Evolutionary conservation across 2,329 filamentous ascomycete genomes (phyloP).

Genomic region (Domatiomyces globalis): DNA sequence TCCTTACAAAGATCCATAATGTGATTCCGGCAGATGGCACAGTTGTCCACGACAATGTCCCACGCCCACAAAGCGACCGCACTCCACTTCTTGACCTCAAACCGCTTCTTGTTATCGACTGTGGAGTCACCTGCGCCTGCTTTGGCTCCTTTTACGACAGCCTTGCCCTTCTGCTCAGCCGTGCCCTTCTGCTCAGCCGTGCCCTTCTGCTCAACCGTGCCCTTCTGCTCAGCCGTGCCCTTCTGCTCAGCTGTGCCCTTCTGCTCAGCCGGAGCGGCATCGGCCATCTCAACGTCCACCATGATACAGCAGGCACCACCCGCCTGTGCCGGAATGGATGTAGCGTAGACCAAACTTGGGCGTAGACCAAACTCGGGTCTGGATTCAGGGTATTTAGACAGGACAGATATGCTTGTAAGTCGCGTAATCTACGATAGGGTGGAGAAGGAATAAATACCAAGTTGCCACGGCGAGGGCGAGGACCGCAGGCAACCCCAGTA

Average conservation of each 20-base stretch:
- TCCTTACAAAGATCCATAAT: constrained; percentile 94
- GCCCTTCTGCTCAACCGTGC: constrained; percentile 41
- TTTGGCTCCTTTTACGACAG: constrained; percentile 42
- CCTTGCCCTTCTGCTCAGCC: constrained; percentile 39
- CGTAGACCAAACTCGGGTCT: background rate
- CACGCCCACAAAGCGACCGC: constrained; percentile 96
- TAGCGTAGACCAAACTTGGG: background rate
- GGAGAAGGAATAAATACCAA: background rate
- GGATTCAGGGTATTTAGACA: background rate
- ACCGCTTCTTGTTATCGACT: constrained; percentile 72
- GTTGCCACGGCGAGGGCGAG: background rate
- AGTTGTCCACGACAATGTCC: constrained; percentile 99
- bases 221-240: constrained; percentile 42
- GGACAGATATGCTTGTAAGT: background rate
- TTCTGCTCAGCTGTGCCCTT: constrained; percentile 45
- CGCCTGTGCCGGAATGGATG: background rate
- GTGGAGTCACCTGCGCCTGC: constrained; percentile 35
- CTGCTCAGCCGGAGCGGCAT: constrained; percentile 44
- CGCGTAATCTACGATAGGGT: too few species aligned
- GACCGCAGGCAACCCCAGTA: too few species aligned
- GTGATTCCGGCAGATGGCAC: constrained; percentile 96
- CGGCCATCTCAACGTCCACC: constrained; percentile 95
- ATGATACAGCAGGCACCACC: constrained; percentile 36
- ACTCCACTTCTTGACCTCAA: constrained; percentile 99
- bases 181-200: too few species aligned